Evolutionary conservation across 2,329 filamentous ascomycete genomes (phyloP).

Genomic region (Fusarium verrucosum): DNA sequence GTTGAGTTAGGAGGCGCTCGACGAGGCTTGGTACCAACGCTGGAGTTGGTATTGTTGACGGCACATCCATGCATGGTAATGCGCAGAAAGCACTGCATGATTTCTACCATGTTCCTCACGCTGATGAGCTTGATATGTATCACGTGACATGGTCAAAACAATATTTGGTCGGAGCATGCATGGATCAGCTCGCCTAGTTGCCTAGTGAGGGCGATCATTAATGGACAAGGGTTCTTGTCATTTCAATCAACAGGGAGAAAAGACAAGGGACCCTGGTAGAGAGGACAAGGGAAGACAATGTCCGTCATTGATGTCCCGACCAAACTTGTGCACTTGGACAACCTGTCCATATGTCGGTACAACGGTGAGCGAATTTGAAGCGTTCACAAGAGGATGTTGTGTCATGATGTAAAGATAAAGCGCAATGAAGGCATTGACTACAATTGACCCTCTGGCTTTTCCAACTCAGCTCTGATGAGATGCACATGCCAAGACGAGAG

Average conservation of each 20-base stretch:
- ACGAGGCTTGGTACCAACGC: background rate
- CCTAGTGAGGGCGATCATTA: slow-evolving; percentile 28
- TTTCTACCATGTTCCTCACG: background rate
- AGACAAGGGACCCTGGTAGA: slow-evolving; percentile 7
- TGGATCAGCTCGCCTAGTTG: slow-evolving; percentile 16
- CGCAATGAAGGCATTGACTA: background rate
- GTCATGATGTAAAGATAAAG: background rate
- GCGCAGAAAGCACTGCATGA: slow-evolving; percentile 6
- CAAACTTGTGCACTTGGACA: slow-evolving; percentile 1
- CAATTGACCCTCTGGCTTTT: slow-evolving; percentile 1
- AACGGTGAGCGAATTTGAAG: slow-evolving; percentile 1
- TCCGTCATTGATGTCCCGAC: slow-evolving; percentile 1
- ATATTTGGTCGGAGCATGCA: slow-evolving; percentile 4
- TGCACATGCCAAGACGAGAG: slow-evolving; percentile 9
- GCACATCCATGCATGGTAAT: background rate
- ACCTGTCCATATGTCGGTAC: background rate
- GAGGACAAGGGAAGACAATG: slow-evolving; percentile 13
- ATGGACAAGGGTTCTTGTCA: slow-evolving; percentile 7
- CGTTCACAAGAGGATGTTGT: background rate
- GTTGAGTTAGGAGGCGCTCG: background rate
- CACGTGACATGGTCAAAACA: slow-evolving; percentile 29
- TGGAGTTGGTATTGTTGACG: background rate
- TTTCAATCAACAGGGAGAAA: slow-evolving; percentile 8
- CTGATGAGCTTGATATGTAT: background rate
- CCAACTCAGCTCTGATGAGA: background rate